phyloP scores from a whole-genome alignment of 805 yeast species.

The Wickerhamomyces queroliae region DNA sequence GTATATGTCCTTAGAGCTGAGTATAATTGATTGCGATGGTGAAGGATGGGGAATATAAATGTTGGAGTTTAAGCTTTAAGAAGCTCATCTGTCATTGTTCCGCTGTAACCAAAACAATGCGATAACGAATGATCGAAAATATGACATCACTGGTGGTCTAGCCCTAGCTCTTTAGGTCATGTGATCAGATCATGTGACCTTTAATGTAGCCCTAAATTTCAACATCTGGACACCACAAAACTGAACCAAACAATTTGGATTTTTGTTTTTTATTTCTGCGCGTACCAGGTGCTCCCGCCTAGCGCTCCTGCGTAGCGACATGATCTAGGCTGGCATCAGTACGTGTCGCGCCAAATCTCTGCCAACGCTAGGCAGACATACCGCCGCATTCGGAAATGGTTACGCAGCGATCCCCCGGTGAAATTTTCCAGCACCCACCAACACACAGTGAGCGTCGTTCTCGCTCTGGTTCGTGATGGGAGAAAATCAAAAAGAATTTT shows the following conservation, averaged over 20 bases:
- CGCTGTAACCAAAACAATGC: no score
- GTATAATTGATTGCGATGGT: no score
- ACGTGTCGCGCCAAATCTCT: neutral
- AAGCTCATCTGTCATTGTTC: no score
- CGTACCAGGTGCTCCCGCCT: no score
- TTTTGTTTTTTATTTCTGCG: no score
- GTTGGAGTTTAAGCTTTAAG: no score
- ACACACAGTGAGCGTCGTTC: no score
- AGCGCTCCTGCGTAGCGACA: no score
- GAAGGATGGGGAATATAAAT: no score
- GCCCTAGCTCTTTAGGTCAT: neutral
- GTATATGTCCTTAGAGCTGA: neutral
- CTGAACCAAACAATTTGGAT: neutral
- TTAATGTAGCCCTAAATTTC: neutral
- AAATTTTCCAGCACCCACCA: no score
- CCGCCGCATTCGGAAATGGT: neutral
- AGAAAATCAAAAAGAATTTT: conserved; percentile 1
- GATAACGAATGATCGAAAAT: no score
- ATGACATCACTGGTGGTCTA: no score
- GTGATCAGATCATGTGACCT: neutral
- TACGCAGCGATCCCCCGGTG: neutral
- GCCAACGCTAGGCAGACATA: neutral
- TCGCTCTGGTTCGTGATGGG: neutral
- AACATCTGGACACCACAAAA: neutral
- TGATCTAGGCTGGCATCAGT: neutral